A percentile compares a stretch with the other conserved stretches of the same genome.
phyloP scores from a whole-genome alignment of 768 basidiomycete genomes.

The Hydnum rufescens region DNA sequence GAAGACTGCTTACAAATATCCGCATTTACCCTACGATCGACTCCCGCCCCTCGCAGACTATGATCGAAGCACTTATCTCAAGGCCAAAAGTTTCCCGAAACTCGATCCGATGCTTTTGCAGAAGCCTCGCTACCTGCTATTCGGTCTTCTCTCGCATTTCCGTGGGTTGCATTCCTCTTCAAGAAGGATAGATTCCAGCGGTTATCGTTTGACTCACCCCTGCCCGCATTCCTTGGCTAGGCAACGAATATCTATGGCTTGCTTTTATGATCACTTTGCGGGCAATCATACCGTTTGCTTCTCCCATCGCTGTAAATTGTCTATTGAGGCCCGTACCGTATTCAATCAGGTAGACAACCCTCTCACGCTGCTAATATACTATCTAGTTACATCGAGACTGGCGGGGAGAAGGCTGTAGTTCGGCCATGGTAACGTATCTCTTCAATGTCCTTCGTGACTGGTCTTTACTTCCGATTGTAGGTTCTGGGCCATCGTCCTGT shows the following conservation, averaged over 20 bases:
- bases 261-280: slow-evolving; percentile 11
- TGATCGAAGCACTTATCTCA: slow-evolving; percentile 17
- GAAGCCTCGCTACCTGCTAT: slow-evolving; percentile 16
- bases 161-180: slow-evolving; percentile 8
- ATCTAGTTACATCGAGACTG: slow-evolving; percentile 33
- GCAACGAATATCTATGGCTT: no score
- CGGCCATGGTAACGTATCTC: slow-evolving; percentile 49
- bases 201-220: neutral
- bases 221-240: neutral
- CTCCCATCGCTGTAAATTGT: slow-evolving; percentile 23
- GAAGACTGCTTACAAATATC: slow-evolving; percentile 23
- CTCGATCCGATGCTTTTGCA: slow-evolving; percentile 17
- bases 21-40: slow-evolving; percentile 25
- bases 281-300: slow-evolving; percentile 18
- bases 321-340: slow-evolving; percentile 18
- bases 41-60: slow-evolving; percentile 31
- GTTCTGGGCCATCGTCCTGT: slow-evolving; percentile 23
- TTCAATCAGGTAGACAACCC: neutral
- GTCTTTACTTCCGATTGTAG: neutral
- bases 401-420: slow-evolving; percentile 27
- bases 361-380: slow-evolving; percentile 11
- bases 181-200: slow-evolving; percentile 11
- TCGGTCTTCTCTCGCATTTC: slow-evolving; percentile 14
- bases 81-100: slow-evolving; percentile 14
- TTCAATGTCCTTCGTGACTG: slow-evolving; percentile 14